Base-by-base conservation (phyloP, 2,329 filamentous ascomycete species). In the Pseudopyricularia javanii region DNA sequence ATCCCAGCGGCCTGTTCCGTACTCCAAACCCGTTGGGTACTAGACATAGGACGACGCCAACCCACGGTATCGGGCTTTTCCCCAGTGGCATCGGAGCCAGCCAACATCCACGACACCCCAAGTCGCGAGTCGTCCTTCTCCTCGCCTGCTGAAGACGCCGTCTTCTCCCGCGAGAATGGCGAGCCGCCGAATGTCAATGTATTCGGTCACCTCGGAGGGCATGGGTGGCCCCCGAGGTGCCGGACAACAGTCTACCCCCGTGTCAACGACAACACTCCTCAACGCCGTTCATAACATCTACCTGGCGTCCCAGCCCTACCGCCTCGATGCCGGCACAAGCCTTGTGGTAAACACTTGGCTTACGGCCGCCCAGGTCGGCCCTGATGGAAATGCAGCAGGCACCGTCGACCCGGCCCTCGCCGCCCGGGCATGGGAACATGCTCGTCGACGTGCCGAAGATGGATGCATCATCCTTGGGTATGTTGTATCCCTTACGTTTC, bases 311-410 rank as follows among this genome's bases (percentile, higher is more conserved):
- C 82, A 89, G 62, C 82, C 91, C n/a, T 93, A 95, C 66, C 77
- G 78, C 56, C 79, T 98, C 47, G 93, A 98, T 68, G 84, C 90
- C 49, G 89, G 88, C 59, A 93, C 91, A 34, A 95, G 89, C 66
- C 68, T 97, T 37, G 91, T 93, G 0, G 89, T 97, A 59, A 97
- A 97, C 71, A 96, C 90, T 54, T 96, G 91, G 91, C 78, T 93
- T 52, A 95, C 88, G 3, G 88, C 88, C 17, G 76, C 81, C 28
- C 86, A 86, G 59, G 72, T 79, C 24, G 81, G 84, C 37, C 76
- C 80, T 3, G 80, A 89, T 61, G 86, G 86, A 35, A 76, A 79
- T 53, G 73, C 75, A 48, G 88, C 87, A 51, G 88, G 87, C 52
- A 90, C 87, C 7, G 80, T 97, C 43, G 93, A 98, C 68, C 70